Conservation (phyloP, 2,329 filamentous ascomycete species). For the Stylonectria norvegica region DNA sequence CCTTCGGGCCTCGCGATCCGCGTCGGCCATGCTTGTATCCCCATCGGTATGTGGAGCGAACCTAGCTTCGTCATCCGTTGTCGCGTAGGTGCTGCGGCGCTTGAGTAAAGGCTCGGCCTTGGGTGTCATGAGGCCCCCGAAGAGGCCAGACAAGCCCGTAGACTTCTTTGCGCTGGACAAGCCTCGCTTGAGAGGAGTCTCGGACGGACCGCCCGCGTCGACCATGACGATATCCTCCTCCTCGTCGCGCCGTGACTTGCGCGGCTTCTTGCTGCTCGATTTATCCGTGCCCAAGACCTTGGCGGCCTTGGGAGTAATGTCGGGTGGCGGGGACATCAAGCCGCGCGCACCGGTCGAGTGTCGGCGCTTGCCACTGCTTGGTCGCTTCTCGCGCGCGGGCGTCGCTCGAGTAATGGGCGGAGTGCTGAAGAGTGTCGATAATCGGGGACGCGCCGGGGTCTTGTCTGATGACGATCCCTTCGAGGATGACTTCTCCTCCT, state of each 20-base stretch:
- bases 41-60: constrained; percentile 49
- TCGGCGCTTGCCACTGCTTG: constrained; percentile 58
- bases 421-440: constrained; percentile 62
- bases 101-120: constrained; percentile 36
- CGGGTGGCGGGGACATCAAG: constrained; percentile 67
- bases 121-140: constrained; percentile 56
- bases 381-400: constrained; percentile 63
- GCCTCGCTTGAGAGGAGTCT: constrained; percentile 34
- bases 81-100: constrained; percentile 48
- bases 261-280: constrained; percentile 23
- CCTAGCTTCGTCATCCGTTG: constrained; percentile 48
- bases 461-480: constrained; percentile 74
- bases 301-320: constrained; percentile 72
- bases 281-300: constrained; percentile 64
- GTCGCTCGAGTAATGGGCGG: constrained; percentile 66
- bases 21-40: constrained; percentile 47
- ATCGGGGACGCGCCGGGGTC: constrained; percentile 52
- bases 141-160: constrained; percentile 54
- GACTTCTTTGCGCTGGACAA: constrained; percentile 45
- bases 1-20: constrained; percentile 57
- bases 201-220: constrained; percentile 32
- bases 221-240: constrained; percentile 43
- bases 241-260: constrained; percentile 12
- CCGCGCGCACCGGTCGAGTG: constrained; percentile 65
- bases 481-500: constrained; percentile 60